phyloP scores from a whole-genome alignment of 2,329 filamentous ascomycete genomes.

The Cucurbitaria berberidis region DNA sequence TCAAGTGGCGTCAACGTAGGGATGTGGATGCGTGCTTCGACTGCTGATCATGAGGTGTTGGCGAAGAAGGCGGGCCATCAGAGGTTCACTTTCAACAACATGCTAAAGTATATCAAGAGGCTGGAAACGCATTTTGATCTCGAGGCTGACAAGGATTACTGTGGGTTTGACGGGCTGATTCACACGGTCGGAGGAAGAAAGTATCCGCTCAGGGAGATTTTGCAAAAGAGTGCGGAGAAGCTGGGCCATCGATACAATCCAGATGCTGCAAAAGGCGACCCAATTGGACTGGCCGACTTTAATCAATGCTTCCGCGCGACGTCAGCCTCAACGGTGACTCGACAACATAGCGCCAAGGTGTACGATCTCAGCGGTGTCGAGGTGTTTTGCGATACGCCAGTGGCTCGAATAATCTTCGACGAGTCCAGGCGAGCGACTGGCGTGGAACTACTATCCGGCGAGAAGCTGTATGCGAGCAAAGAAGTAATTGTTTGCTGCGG shows the following conservation, averaged over 20 bases:
- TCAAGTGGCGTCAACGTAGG: constrained; percentile 22
- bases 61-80: constrained; percentile 19
- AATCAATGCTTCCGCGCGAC: constrained; percentile 20
- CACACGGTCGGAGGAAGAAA: constrained; percentile 17
- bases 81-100: constrained; percentile 18
- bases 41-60: constrained; percentile 19
- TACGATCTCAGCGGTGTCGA: constrained; percentile 25
- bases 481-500: constrained; percentile 53
- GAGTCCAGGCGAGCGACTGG: constrained; percentile 21
- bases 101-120: constrained; percentile 21
- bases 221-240: constrained; percentile 12
- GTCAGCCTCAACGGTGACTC: constrained; percentile 10
- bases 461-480: constrained; percentile 29
- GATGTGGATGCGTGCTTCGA: constrained; percentile 21
- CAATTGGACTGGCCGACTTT: constrained; percentile 15
- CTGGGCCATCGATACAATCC: constrained; percentile 20
- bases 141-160: constrained; percentile 8
- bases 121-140: constrained; percentile 20
- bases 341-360: constrained; percentile 25
- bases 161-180: constrained; percentile 28
- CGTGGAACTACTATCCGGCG: constrained; percentile 40
- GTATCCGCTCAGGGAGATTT: constrained; percentile 18
- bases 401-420: constrained; percentile 22
- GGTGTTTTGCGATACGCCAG: constrained; percentile 9
- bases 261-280: constrained; percentile 18